Base-by-base conservation (phyloP, 306 rosid genomes). In the Crotalaria pallida region DNA sequence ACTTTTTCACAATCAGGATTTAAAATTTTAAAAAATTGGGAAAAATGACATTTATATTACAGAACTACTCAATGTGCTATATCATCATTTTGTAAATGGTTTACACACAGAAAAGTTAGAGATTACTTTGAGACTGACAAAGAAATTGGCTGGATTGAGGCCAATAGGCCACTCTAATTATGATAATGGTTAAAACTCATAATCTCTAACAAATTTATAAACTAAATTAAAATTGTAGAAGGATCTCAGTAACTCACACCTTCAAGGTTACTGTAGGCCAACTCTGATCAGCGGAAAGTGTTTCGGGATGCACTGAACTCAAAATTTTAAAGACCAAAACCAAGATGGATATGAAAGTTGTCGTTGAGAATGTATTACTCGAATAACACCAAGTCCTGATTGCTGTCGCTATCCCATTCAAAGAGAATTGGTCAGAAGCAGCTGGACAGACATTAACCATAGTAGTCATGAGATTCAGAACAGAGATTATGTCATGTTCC, bases 261-360 rank as follows among this genome's bases (percentile, higher is more conserved):
- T 89, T 89, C 81, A 77, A 82, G 41, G 84, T 77, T 76, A 88
- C 84, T 27, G 89, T 84, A 44, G 73, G 74, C 98, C 96, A 92
- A 61, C 80, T 80, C 63, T 80, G 91, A 80, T 89, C 92, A 69
- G 79, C 60, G 31, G 68, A 81, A 67, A 93, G 86, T 48, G 78
- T 82, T 84, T 85, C 81, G 64, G 86, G 80, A 47, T 78, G 86
- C 57, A 56, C 90, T 49, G 82, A 81, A 79, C 86, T 76, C 80
- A 90, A 76, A 67, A 81, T 79, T 51, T 79, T 85, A 65, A 80
- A 83, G 67, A 79, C 85, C 67, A 90, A 81, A 79, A 81, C 76
- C 23, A 81, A 77, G 79, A 82, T 43, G 33, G 83, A 72, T 73
- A 12, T 69, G 36, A 71, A 80, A 71, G 79, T 79, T 57, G 84